A percentile compares a stretch with the other conserved stretches of the same genome.
Evolutionary conservation across 2,329 filamentous ascomycete genomes (phyloP).

Genomic region (Fusarium decemcellulare): DNA sequence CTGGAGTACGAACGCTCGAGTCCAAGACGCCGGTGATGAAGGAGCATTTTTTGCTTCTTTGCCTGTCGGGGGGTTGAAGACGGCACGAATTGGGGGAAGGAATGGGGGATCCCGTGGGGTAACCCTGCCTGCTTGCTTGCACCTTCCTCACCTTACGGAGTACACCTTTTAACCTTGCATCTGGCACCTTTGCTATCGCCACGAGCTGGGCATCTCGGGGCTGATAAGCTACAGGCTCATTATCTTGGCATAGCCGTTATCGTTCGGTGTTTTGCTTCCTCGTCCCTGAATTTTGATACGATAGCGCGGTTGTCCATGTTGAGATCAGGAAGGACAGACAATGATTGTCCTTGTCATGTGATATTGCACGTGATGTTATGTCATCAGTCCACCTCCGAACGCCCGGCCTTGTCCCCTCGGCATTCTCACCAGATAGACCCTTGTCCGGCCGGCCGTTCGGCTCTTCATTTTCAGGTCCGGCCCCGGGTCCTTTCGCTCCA

Average conservation of each 20-base stretch:
- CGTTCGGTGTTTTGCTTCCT: not conserved
- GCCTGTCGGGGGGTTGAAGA: not conserved
- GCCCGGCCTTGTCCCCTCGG: not conserved
- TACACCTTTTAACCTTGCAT: not conserved
- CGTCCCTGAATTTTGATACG: not conserved
- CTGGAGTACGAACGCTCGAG: slow-evolving; percentile 18
- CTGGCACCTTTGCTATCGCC: slow-evolving; percentile 10
- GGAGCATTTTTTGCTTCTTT: slow-evolving; percentile 1
- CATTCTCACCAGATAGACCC: not conserved
- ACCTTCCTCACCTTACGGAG: not conserved
- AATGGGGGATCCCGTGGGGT: slow-evolving; percentile 35
- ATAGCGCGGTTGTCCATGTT: too few species aligned
- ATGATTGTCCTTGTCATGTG: not conserved
- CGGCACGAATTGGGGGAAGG: slow-evolving; percentile 20
- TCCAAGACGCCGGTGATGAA: slow-evolving; percentile 1
- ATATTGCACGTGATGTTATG: not conserved
- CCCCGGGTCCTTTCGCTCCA: slow-evolving; percentile 1
- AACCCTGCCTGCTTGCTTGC: slow-evolving; percentile 28
- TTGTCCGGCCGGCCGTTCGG: not conserved
- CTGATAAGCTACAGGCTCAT: not conserved
- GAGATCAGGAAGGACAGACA: not conserved
- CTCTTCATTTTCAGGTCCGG: not conserved
- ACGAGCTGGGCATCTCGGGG: slow-evolving; percentile 6
- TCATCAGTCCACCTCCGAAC: slow-evolving; percentile 4
- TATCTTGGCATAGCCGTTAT: too few species aligned